Conservation (phyloP, 2,329 filamentous ascomycete genomes). For the Ilyonectria sp. region DNA sequence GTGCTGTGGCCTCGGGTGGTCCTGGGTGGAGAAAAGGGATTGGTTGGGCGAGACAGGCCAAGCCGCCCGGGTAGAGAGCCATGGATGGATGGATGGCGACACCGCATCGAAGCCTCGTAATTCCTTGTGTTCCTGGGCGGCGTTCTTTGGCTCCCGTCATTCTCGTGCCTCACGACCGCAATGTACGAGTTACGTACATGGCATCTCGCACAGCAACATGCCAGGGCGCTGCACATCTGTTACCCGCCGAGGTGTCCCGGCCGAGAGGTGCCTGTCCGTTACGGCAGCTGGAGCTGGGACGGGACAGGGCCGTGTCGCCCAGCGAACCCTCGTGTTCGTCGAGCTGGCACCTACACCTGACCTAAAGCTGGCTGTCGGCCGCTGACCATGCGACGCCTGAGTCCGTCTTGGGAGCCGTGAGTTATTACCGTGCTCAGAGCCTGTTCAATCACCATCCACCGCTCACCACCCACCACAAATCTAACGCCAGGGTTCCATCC, state of each 20-base stretch:
- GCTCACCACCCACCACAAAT: not conserved
- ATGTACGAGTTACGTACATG: not conserved
- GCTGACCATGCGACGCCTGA: conserved; percentile 25
- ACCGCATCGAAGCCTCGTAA: conserved; percentile 14
- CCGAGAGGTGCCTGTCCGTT: not conserved
- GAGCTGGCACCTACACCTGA: conserved; percentile 37
- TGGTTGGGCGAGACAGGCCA: conserved; percentile 8
- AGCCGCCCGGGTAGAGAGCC: conserved; percentile 2
- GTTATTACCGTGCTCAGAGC: conserved; percentile 21
- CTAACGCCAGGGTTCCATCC: conserved; percentile 6
- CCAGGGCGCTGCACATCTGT: not conserved
- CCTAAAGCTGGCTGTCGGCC: conserved; percentile 40
- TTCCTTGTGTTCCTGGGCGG: conserved; percentile 2
- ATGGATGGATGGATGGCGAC: not conserved
- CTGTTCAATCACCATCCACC: conserved; percentile 6
- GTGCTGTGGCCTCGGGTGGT: conserved; percentile 19
- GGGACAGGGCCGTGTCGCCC: not conserved
- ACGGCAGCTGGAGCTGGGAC: conserved; percentile 6
- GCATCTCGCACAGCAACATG: conserved; percentile 11
- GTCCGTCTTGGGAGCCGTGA: conserved; percentile 33
- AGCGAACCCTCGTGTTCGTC: conserved; percentile 20
- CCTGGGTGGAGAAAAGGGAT: conserved; percentile 11
- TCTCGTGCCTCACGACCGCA: not conserved
- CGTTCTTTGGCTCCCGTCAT: conserved; percentile 1
- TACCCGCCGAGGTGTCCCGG: not conserved